phyloP scores from a whole-genome alignment of 2,329 filamentous ascomycete genomes.

The Aureobasidium mangrovei region DNA sequence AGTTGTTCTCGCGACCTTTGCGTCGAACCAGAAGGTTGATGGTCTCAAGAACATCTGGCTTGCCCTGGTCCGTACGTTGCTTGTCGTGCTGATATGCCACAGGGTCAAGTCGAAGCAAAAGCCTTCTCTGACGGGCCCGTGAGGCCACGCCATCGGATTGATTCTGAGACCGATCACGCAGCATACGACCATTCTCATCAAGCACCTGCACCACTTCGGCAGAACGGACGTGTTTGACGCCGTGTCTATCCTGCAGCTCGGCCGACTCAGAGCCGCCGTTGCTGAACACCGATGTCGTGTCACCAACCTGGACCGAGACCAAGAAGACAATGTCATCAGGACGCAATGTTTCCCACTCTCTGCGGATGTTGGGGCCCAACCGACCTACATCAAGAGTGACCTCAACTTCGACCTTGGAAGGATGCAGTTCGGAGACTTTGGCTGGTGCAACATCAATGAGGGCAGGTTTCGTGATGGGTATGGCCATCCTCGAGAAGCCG shows the following conservation, averaged over 20 bases:
- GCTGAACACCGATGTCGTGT: constrained; percentile 39
- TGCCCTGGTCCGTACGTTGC: constrained; percentile 55
- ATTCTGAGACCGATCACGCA: constrained; percentile 46
- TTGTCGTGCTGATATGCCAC: constrained; percentile 69
- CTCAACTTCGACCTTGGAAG: constrained; percentile 79
- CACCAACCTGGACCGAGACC: constrained; percentile 60
- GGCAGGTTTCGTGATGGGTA: constrained; percentile 75
- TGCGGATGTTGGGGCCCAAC: constrained; percentile 64
- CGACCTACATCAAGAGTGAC: constrained; percentile 74
- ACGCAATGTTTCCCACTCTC: constrained; percentile 83
- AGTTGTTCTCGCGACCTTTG: constrained; percentile 88
- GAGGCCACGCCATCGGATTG: constrained; percentile 54
- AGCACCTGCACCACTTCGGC: constrained; percentile 80
- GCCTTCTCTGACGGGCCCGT: constrained; percentile 53
- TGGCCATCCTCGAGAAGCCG: constrained; percentile 84
- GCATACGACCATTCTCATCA: constrained; percentile 70
- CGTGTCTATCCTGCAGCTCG: constrained; percentile 39
- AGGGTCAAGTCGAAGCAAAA: constrained; percentile 76
- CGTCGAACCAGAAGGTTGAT: constrained; percentile 83
- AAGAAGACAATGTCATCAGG: constrained; percentile 87
- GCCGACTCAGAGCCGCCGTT: constrained; percentile 48
- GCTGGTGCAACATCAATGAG: constrained; percentile 80
- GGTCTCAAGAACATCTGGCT: constrained; percentile 67
- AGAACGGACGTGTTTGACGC: constrained; percentile 63
- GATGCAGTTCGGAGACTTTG: constrained; percentile 71